Base-by-base conservation (phyloP, 495 filamentous ascomycete species). In the Lasiosphaeriaceae sp. region DNA sequence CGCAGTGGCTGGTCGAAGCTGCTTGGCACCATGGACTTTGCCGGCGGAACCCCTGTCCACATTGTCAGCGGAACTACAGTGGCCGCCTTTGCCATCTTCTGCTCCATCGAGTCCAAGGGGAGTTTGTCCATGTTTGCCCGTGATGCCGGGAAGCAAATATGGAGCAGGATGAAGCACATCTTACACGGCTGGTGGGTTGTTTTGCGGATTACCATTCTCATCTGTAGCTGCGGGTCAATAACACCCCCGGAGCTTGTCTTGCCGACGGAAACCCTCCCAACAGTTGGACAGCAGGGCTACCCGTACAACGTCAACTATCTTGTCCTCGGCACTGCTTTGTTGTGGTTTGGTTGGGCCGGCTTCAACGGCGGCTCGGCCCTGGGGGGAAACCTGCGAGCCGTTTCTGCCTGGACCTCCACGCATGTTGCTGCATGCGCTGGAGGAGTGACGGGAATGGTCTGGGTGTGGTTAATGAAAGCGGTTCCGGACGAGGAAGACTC, bases 331-430 rank as follows among this genome's bases (percentile, higher is more conserved):
- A 96, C 92, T 2, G 83, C 92, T 45, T 83, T 97, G 67, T 85
- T 97, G 44, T 97, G 92, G 92, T 95, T 96, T 64, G 92, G 92
- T 58, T 96, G 92, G 92, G 78, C 96, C 57, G 92, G 90, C 44
- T 97, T 97, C 82, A 96, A 97, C 76, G 92, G 92, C 60, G 92
- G 92, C 35, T 95, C 90, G 7, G 72, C 92, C 3, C 92, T 96
- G 66, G 90, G 90, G 65, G 87, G 90, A 41, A 96, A 96, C 72
- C 74, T 97, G 48, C 87, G 92, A 54, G 92, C 92, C 12, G 82
- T 88, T 24, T 90, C 96, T 83, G 90, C 92, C n/a, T 61, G 43
- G 96, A 87, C 81, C 91, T 90, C 88, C 92, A 96, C 78, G 85
- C 87, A 95, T 74, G 63, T 96, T 58, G 90, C 90, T 35, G 92